Evolutionary conservation across 148 eudicot genomes (phyloP), one percentile per base, ranked within the genome.

Genomic region (Camellia sinensis): DNA sequence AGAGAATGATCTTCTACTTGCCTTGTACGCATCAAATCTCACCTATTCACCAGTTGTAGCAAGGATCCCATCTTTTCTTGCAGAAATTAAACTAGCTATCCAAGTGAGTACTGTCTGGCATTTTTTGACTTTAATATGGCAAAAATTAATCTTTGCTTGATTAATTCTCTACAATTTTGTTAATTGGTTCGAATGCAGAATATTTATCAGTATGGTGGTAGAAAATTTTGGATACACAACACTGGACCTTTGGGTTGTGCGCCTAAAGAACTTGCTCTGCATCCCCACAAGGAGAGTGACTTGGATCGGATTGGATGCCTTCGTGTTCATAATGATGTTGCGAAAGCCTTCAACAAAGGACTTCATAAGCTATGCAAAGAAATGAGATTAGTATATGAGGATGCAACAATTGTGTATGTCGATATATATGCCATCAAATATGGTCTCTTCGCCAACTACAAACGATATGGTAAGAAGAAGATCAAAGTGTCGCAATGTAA

Each of bases 191-290:
- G 17, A n/a, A 78, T 75, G 48, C 67, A 85, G 90, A 84, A 70
- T 88, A 21, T 7, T 48, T 88, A 85, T 73, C 73, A 83, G 45
- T 73, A 79, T 44, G 88, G 90, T 63, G 90, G 82, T 21, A 71
- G 85, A 62, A 88, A 82, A 43, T 85, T 85, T 11, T 88, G 88
- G 90, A 69, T 88, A 41, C 52, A 85, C 61, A 84, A 82, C 79
- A 83, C 82, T 40, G 89, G 87, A 18, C 90, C 90, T 37, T 52
- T 83, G 65, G 89, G 87, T 6, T 88, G 87, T 45, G 82, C 80
- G 3, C 88, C 89, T 48, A 88, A 84, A 82, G 90, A 86, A 74
- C 78, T 84, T 11, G 87, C 87, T 13, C 53, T 85, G 22, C 80
- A 83, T 45, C 82, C 85, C 40, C 88, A 85, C 63, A 84, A 67